Evolutionary conservation across 768 basidiomycete genomes (phyloP), one percentile per base, ranked within the genome.

Genomic region (Russula foetens): DNA sequence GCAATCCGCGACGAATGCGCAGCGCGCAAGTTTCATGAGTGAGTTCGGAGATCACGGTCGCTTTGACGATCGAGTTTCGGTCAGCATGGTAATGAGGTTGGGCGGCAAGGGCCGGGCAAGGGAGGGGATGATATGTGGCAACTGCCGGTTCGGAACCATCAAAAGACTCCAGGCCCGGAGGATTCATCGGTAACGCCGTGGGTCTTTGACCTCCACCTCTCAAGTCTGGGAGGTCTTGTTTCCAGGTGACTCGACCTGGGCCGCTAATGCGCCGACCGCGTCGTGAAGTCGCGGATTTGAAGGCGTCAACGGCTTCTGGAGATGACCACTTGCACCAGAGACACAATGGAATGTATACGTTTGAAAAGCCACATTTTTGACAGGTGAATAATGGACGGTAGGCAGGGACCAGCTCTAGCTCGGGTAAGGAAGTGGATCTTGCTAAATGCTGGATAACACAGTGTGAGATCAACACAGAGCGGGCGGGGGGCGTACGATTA

Each of bases 251-350:
- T 26, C n/a, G 44, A 1, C 58, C 17, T 8, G 62, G 62, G 11
- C 53, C 53, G 39, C 58, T 63, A 33, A 60, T 47, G 39, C 53
- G 33, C 24, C 64, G 56, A 7, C 54, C 33, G 7, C 57, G 55
- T 28, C 49, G 53, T 33, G 53, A 39, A 26, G 49, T 39, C 33
- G 53, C 44, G 14, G 48, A 53, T 38, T 59, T 45, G 49, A 65
- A 65, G 21, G 56, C 54, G 2, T 45, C 23, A 29, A 58, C 29
- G 9, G 56, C 50, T 24, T 58, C 62, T 5, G 54, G 45, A 45
- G 62, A 64, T 39, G 62, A 53, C 64, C 64, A 65, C 12, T 58
- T 46, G 41, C 64, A 65, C 64, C 64, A 65, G 14, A 65, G 63
- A 44, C 64, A 65, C 33, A 65, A 44, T 5, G 64, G 62, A 41